Base-by-base conservation (phyloP, 2,329 filamentous ascomycete species). In the Clarireedia hainanense region DNA sequence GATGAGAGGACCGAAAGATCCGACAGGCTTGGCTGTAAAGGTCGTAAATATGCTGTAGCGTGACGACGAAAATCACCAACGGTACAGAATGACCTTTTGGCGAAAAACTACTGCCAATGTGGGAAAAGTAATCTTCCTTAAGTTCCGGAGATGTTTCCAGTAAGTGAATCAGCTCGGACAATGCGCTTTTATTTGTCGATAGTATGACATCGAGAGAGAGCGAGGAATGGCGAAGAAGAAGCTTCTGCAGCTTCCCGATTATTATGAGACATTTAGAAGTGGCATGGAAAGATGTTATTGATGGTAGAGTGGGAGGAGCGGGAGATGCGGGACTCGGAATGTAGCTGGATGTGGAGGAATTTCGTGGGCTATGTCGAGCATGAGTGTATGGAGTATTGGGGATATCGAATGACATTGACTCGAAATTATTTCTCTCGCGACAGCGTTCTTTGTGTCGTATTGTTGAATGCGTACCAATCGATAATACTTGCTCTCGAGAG, bases 21-120 rank as follows among this genome's bases (percentile, higher is more conserved):
- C 36, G 17, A 27, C 51, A 53, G 15, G 51, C 51, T 47, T 53
- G 51, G 2, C 23, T 26, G 14, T 53, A 53, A 30, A 53, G 42
- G 17, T 53, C 42, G 43, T 47, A 42, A 7, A 53, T 53, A 15
- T 39, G 30, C n/a, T 53, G 47, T 9, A 53, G 5, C 1, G 51
- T 30, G 4, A 53, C 17, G 6, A 53, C 30, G 12, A 27, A 53
- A 6, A 39, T 23, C 51, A 53, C 47, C 7, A 47, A 7, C 14
- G 23, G 23, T 2, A 34, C 46, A 5, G 17, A 47, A 5, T 47
- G 23, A 6, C 34, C 15, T 3, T 20, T 15, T 2, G 4, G 39
- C 10, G 50, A 24, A 1, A 43, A 5, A 14, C 24, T 15, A 12
- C 24, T 47, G 14, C 20, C 6, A 27, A 36, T 27, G 9, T 14